Conservation (phyloP, 257 asterid genomes). For the Solanum sejunctum region DNA sequence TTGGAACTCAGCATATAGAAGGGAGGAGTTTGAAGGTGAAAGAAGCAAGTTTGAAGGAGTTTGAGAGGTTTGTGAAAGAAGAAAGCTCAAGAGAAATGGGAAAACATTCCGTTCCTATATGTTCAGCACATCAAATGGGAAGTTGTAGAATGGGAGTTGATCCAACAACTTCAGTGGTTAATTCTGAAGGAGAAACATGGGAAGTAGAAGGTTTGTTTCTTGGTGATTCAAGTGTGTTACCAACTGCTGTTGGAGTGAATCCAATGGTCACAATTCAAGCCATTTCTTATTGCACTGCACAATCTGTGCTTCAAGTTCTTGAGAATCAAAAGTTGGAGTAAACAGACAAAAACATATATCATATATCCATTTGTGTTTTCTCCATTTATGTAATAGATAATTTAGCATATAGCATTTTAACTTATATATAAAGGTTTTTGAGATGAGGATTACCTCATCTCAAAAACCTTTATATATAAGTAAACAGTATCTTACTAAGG, state of each 20-base stretch:
- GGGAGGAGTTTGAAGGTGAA: slow-evolving; percentile 55
- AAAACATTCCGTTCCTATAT: slow-evolving; percentile 33
- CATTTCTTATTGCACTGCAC: slow-evolving; percentile 71
- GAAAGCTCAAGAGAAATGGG: slow-evolving; percentile 45
- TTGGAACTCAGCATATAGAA: slow-evolving; percentile 51
- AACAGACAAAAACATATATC: too few relatives aligned
- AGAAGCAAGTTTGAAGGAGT: slow-evolving; percentile 20
- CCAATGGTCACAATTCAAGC: slow-evolving; percentile 94
- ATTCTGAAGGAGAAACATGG: slow-evolving; percentile 64
- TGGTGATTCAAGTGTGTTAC: slow-evolving; percentile 83
- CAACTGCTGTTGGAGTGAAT: slow-evolving; percentile 85
- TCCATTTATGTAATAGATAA: too few relatives aligned
- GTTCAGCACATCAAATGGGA: slow-evolving; percentile 98
- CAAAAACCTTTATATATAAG: too few relatives aligned
- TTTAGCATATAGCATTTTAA: too few relatives aligned
- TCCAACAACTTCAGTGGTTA: slow-evolving; percentile 41
- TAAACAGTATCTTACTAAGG: too few relatives aligned
- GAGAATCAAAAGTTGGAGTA: neutral
- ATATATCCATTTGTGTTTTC: too few relatives aligned
- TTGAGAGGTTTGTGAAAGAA: slow-evolving; percentile 52
- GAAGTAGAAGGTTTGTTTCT: slow-evolving; percentile 62
- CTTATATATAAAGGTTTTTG: too few relatives aligned
- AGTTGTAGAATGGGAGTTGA: slow-evolving; percentile 84
- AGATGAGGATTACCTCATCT: too few relatives aligned
- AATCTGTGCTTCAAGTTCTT: slow-evolving; percentile 39